These are phyloP conservation scores for Chlamydomonas incerta DNA, from an alignment of 139 green algal genomes.

Conservation along the genomic window DNA sequence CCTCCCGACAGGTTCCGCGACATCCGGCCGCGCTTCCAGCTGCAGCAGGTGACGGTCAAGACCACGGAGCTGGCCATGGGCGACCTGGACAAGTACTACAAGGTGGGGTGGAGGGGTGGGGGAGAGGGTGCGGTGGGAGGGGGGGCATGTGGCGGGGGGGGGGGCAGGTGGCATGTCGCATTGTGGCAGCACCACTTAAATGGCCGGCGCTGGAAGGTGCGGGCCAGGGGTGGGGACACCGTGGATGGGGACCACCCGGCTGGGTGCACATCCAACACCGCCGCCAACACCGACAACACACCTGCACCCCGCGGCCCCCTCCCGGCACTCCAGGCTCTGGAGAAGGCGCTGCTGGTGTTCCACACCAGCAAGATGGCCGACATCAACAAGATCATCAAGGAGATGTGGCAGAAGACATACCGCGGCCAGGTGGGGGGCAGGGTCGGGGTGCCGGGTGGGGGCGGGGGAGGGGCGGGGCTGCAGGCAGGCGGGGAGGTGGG, in stretches of 20 bases:
- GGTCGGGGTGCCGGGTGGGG: neutral
- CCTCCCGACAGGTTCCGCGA: conserved; percentile 71
- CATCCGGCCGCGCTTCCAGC: conserved; percentile 76
- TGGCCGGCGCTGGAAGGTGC: too few relatives aligned
- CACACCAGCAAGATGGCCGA: conserved; percentile 97
- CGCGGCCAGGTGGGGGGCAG: conserved; percentile 44
- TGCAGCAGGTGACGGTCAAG: conserved; percentile 74
- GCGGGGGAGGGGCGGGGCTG: conserved; percentile 24
- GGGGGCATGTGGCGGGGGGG: neutral
- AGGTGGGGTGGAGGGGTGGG: conserved; percentile 57
- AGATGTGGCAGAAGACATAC: conserved; percentile 99
- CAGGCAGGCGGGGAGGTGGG: too few relatives aligned
- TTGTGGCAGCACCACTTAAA: too few relatives aligned
- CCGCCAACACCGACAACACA: too few relatives aligned
- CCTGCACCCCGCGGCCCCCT: too few relatives aligned
- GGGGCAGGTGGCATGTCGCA: too few relatives aligned
- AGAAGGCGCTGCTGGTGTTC: conserved; percentile 95
- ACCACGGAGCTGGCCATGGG: conserved; percentile 90
- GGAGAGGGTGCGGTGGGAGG: neutral
- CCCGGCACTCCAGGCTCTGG: conserved; percentile 88
- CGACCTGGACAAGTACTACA: conserved; percentile 96
- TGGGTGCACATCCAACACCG: too few relatives aligned
- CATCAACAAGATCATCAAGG: conserved; percentile 97
- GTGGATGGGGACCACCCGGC: too few relatives aligned
- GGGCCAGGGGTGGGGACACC: too few relatives aligned